These are phyloP conservation scores for Camillea tinctor DNA, from an alignment of 2,329 filamentous ascomycete genomes.

Conservation along the genomic window DNA sequence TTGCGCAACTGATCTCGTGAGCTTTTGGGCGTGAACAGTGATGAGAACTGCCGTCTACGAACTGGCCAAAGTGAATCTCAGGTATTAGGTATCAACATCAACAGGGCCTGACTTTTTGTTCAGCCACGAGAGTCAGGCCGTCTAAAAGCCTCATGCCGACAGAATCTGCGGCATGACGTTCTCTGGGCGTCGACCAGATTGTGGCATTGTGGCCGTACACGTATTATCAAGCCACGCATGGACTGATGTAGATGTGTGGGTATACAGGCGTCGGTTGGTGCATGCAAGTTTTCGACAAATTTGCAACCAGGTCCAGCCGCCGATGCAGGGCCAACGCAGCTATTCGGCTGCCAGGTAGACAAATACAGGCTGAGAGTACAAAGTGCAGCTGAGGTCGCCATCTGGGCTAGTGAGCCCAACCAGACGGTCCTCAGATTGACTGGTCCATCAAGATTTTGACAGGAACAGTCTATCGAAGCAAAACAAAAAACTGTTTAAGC, in stretches of 20 bases:
- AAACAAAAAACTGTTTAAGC: constrained; percentile 12
- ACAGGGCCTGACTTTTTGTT: constrained; percentile 10
- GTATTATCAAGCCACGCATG: constrained; percentile 16
- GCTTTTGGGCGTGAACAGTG: constrained; percentile 5
- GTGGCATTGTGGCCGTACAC: constrained; percentile 22
- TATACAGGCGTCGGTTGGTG: constrained; percentile 16
- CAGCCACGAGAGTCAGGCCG: not conserved
- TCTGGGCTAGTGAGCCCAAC: constrained; percentile 30
- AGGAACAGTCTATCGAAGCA: constrained; percentile 16
- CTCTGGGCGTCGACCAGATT: constrained; percentile 8
- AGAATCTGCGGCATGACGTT: constrained; percentile 22
- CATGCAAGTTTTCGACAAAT: constrained; percentile 20
- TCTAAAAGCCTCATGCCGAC: constrained; percentile 9
- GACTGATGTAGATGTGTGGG: constrained; percentile 20
- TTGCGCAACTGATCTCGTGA: constrained; percentile 3
- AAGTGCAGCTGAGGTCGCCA: constrained; percentile 4
- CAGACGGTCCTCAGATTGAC: constrained; percentile 27
- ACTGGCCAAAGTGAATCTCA: constrained; percentile 3
- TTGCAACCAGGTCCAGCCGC: constrained; percentile 30
- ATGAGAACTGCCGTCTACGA: not conserved
- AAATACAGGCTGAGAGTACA: constrained; percentile 1
- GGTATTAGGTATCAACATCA: constrained; percentile 13
- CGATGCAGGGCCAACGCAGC: constrained; percentile 35
- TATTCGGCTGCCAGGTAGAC: constrained; percentile 16
- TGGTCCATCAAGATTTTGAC: constrained; percentile 20